Conservation (phyloP, 225 moss, liverwort and hornwort species). For the Sphagnum contortum region DNA sequence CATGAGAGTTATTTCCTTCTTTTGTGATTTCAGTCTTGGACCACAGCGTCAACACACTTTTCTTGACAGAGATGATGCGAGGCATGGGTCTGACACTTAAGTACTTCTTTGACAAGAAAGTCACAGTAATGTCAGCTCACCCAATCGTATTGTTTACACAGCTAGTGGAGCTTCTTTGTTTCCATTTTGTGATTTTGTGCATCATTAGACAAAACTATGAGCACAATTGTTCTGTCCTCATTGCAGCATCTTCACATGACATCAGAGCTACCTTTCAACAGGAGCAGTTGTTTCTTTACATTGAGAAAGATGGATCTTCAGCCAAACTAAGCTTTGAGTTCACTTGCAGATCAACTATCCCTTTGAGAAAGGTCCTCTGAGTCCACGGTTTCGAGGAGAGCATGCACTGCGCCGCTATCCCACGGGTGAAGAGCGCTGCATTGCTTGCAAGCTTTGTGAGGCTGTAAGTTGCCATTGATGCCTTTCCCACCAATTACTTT, state of each 20-base stretch:
- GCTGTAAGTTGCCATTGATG: conserved; percentile 44
- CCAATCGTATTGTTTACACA: background rate
- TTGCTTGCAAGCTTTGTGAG: conserved; percentile 99
- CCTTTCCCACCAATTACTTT: too few relatives aligned
- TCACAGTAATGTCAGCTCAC: conserved; percentile 51
- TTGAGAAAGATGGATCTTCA: background rate
- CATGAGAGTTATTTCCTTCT: too few relatives aligned
- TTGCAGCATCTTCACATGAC: too few relatives aligned
- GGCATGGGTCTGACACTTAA: conserved; percentile 90
- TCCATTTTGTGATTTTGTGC: too few relatives aligned
- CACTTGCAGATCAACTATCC: conserved; percentile 86
- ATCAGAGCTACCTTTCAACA: too few relatives aligned
- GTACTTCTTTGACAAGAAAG: conserved; percentile 87
- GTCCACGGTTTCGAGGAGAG: conserved; percentile 94
- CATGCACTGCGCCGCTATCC: conserved; percentile 92
- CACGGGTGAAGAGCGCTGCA: conserved; percentile 98
- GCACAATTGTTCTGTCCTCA: too few relatives aligned
- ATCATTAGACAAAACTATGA: too few relatives aligned
- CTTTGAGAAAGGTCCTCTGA: conserved; percentile 94
- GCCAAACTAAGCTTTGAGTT: background rate
- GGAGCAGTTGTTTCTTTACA: background rate
- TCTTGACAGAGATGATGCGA: conserved; percentile 84
- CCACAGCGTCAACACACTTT: conserved; percentile 80
- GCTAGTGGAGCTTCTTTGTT: too few relatives aligned
- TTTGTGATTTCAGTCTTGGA: conserved; percentile 54